Percentiles rank a stretch among this genome's conserved stretches.
Conservation (phyloP, 2,329 filamentous ascomycete species). For the Pseudodiploospora longispora region DNA sequence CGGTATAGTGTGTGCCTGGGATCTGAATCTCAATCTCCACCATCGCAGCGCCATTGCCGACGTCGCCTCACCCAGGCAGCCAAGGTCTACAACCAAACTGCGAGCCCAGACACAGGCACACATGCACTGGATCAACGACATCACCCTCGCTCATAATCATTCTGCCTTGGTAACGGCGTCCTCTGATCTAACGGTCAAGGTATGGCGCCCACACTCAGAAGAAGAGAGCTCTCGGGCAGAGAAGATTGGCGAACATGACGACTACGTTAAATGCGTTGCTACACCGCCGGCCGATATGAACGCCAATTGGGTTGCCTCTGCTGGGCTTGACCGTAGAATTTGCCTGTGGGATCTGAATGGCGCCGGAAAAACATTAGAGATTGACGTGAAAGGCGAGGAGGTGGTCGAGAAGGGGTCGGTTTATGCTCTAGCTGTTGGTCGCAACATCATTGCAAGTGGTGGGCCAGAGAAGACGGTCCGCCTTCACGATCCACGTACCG, state of each 20-base stretch:
- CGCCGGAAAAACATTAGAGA: slow-evolving; percentile 75
- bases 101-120: slow-evolving; percentile 63
- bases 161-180: slow-evolving; percentile 79
- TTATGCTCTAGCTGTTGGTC: slow-evolving; percentile 77
- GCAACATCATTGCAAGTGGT: slow-evolving; percentile 78
- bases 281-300: slow-evolving; percentile 55
- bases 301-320: slow-evolving; percentile 84
- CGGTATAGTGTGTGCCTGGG: slow-evolving; percentile 93
- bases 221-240: slow-evolving; percentile 45
- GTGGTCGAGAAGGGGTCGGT: slow-evolving; percentile 86
- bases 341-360: slow-evolving; percentile 90
- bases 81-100: slow-evolving; percentile 46
- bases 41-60: slow-evolving; percentile 19
- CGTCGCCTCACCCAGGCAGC: slow-evolving; percentile 21
- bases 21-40: slow-evolving; percentile 65
- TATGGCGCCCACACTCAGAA: slow-evolving; percentile 70
- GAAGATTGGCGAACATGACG: slow-evolving; percentile 84
- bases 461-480: slow-evolving; percentile 90
- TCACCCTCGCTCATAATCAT: slow-evolving; percentile 70
- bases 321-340: slow-evolving; percentile 86
- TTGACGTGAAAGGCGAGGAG: slow-evolving; percentile 78
- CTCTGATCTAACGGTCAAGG: slow-evolving; percentile 86
- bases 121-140: slow-evolving; percentile 95
- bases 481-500: slow-evolving; percentile 83
- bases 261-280: slow-evolving; percentile 93